These are phyloP conservation scores for Immersiporthe knoxdaviesiana DNA, from an alignment of 2,329 filamentous ascomycete genomes.

Conservation along the genomic window DNA sequence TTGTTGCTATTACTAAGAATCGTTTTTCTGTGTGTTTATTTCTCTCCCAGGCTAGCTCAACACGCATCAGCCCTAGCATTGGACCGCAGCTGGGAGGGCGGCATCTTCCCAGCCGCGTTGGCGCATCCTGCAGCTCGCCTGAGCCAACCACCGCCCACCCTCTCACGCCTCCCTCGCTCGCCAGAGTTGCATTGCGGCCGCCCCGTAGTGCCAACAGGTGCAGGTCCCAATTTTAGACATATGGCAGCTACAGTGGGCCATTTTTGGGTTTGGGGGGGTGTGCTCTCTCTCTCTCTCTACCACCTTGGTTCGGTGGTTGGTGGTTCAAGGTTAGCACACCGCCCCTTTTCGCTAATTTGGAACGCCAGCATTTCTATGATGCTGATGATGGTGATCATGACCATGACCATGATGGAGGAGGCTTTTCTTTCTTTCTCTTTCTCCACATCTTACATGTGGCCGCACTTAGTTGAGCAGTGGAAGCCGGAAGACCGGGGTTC, in stretches of 20 bases:
- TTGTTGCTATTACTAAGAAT: neutral
- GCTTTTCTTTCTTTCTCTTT: no score
- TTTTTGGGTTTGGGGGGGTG: no score
- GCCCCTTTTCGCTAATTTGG: neutral
- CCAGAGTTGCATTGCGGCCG: neutral
- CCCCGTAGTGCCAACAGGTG: neutral
- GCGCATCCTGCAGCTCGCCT: neutral
- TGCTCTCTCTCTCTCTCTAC: no score
- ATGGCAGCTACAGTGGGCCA: slow-evolving; percentile 2
- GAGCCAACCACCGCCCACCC: slow-evolving; percentile 8
- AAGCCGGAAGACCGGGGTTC: neutral
- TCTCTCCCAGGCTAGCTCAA: neutral
- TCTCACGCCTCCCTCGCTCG: neutral
- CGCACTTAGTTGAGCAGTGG: neutral
- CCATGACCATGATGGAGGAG: neutral
- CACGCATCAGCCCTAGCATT: neutral
- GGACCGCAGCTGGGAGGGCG: slow-evolving; percentile 7
- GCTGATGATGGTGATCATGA: neutral
- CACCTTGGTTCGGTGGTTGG: no score
- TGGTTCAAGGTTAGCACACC: neutral
- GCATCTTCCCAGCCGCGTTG: neutral
- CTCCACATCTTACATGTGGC: neutral
- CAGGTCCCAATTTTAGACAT: slow-evolving; percentile 13
- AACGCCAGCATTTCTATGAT: neutral
- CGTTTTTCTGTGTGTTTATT: neutral